Evolutionary conservation across 2,329 filamentous ascomycete species (phyloP).

Genomic region (Metarhizium album): DNA sequence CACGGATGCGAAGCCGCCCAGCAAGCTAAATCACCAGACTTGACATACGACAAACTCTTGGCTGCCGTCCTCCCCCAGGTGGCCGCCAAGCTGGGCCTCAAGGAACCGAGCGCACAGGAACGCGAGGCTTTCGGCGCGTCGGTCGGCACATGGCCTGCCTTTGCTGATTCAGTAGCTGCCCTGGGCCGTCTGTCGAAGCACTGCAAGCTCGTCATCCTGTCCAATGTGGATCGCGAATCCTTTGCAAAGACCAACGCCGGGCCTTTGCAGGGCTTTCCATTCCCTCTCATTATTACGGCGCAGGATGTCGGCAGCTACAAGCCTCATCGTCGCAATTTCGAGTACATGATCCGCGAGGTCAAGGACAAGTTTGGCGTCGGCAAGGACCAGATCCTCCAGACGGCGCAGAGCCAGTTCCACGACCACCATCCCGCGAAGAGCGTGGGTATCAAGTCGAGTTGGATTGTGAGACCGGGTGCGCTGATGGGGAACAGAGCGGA

Average conservation of each 20-base stretch:
- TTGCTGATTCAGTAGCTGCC: conserved; percentile 44
- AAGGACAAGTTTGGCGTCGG: conserved; percentile 41
- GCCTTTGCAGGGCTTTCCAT: conserved; percentile 34
- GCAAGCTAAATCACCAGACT: conserved; percentile 44
- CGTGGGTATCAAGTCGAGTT: conserved; percentile 49
- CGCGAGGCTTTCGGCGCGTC: conserved; percentile 25
- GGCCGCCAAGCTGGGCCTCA: conserved; percentile 17
- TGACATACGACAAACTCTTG: conserved; percentile 25
- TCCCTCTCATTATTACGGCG: conserved; percentile 59
- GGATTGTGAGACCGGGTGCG: conserved; percentile 40
- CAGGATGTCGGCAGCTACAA: conserved; percentile 65
- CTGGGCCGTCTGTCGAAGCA: conserved; percentile 35
- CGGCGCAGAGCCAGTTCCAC: conserved; percentile 55
- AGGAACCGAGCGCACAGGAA: conserved; percentile 18
- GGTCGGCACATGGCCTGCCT: conserved; percentile 44
- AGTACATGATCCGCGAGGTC: conserved; percentile 48
- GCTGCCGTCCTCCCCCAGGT: conserved; percentile 30
- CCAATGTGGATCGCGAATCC: conserved; percentile 42
- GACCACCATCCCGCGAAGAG: conserved; percentile 57
- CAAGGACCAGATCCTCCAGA: conserved; percentile 48
- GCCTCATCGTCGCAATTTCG: conserved; percentile 53
- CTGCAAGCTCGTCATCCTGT: conserved; percentile 50
- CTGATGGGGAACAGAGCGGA: conserved; percentile 25
- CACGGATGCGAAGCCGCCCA: conserved; percentile 44
- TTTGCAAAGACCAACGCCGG: conserved; percentile 16